phyloP scores from a whole-genome alignment of 2,329 filamentous ascomycete species.

The Tolypocladium paradoxum region DNA sequence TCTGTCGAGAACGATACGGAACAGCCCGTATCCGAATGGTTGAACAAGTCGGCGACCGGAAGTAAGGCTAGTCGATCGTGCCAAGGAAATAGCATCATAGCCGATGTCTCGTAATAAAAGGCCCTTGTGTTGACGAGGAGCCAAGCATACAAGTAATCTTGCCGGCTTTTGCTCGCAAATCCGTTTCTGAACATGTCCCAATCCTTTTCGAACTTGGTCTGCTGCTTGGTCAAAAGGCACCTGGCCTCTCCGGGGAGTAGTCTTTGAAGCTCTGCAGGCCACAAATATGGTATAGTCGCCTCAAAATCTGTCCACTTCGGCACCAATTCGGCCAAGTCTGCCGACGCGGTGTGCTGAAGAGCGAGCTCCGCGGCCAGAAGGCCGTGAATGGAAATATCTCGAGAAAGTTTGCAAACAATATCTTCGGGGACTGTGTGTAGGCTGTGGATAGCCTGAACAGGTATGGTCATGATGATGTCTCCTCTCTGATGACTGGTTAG shows the following conservation, averaged over 20 bases:
- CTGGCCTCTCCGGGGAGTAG: constrained; percentile 30
- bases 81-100: constrained; percentile 24
- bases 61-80: constrained; percentile 53
- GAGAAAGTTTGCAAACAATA: constrained; percentile 41
- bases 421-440: constrained; percentile 45
- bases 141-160: constrained; percentile 36
- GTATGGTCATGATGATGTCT: constrained; percentile 55
- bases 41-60: constrained; percentile 60
- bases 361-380: constrained; percentile 60
- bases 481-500: constrained; percentile 17
- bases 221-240: constrained; percentile 41
- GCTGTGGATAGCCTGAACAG: constrained; percentile 52
- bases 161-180: constrained; percentile 14
- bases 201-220: constrained; percentile 25
- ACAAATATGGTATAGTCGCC: constrained; percentile 20
- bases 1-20: constrained; percentile 36
- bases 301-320: constrained; percentile 2
- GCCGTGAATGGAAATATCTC: constrained; percentile 54
- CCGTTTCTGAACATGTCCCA: constrained; percentile 19
- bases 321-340: constrained; percentile 1
- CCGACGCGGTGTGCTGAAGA: constrained; percentile 17
- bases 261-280: constrained; percentile 28
- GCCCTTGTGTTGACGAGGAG: constrained; percentile 44
- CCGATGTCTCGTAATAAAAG: constrained; percentile 37
- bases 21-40: constrained; percentile 38